Evolutionary conservation across 2,329 filamentous ascomycete genomes (phyloP).

Genomic region (Sarocladiaceae sp.): DNA sequence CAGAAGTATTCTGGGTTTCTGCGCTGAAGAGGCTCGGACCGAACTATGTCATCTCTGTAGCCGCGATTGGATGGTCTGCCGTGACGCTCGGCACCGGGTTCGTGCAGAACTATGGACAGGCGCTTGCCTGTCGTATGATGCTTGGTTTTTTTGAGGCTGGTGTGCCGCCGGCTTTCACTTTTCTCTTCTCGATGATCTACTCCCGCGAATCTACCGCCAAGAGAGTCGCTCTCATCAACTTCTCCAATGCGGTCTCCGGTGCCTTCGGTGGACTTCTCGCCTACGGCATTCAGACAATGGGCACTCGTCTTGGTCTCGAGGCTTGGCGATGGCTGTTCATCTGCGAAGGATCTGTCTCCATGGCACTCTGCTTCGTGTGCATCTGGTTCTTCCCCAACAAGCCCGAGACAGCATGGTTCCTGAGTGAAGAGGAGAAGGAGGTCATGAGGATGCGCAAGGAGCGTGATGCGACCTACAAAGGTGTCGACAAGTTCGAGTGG

Average conservation of each 20-base stretch:
- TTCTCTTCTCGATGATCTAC: constrained; percentile 30
- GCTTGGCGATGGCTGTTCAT: constrained; percentile 51
- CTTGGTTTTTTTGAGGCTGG: constrained; percentile 26
- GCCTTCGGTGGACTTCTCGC: constrained; percentile 26
- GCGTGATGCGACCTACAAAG: constrained; percentile 19
- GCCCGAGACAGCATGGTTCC: constrained; percentile 39
- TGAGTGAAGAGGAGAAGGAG: constrained; percentile 33
- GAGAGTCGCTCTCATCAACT: constrained; percentile 25
- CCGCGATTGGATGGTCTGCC: constrained; percentile 23
- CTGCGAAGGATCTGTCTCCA: constrained; percentile 24
- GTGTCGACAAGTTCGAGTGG: constrained; percentile 17
- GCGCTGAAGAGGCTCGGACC: constrained; percentile 21
- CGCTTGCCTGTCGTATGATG: constrained; percentile 20
- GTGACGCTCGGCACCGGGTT: constrained; percentile 20
- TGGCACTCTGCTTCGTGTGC: constrained; percentile 19
- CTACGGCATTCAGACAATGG: constrained; percentile 32
- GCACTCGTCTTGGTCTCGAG: constrained; percentile 37
- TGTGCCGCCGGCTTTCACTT: constrained; percentile 23
- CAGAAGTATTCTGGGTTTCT: constrained; percentile 38
- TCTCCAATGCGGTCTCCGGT: constrained; percentile 25
- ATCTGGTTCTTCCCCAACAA: constrained; percentile 39
- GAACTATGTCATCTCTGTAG: constrained; percentile 16
- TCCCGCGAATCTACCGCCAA: constrained; percentile 26
- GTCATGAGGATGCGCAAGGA: constrained; percentile 23
- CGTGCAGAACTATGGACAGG: constrained; percentile 17